Evolutionary conservation across 176 grass and related monocot genomes (phyloP).

Genomic region (Chrysopogon serrulatus): DNA sequence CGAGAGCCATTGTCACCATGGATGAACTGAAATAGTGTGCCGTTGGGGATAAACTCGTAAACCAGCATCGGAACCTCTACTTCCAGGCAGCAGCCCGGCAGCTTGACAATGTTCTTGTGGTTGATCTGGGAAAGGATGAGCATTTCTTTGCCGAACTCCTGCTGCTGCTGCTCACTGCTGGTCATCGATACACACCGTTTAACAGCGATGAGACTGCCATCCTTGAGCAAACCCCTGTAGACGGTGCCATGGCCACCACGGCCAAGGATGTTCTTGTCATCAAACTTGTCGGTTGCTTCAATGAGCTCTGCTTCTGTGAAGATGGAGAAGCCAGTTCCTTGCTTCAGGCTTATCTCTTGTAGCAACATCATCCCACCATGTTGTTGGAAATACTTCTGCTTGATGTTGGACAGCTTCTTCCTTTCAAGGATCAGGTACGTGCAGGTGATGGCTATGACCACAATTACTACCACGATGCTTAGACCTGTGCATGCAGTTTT

Average conservation of each 20-base stretch:
- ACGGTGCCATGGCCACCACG: conserved; percentile 15
- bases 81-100: conserved; percentile 34
- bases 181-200: conserved; percentile 26
- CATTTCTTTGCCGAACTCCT: conserved; percentile 36
- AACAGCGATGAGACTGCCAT: neutral
- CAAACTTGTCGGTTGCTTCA: conserved; percentile 28
- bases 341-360: conserved; percentile 15
- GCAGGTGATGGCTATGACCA: neutral
- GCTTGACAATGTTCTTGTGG: conserved; percentile 42
- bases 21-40: conserved; percentile 31
- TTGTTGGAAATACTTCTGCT: conserved; percentile 25
- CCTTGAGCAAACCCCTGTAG: conserved; percentile 23
- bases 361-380: conserved; percentile 30
- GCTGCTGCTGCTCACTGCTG: conserved; percentile 1
- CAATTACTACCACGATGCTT: neutral
- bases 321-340: neutral
- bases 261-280: conserved; percentile 18
- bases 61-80: conserved; percentile 39
- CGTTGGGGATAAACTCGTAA: conserved; percentile 31
- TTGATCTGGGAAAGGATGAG: conserved; percentile 38
- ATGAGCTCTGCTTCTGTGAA: conserved; percentile 33
- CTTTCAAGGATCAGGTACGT: conserved; percentile 9
- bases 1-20: neutral
- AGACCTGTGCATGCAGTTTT: neutral
- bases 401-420: conserved; percentile 30